A percentile compares a stretch with the other conserved stretches of the same genome.
These are phyloP conservation scores for Fusarium sp. DNA, from an alignment of 2,329 filamentous ascomycete species.

Conservation along the genomic window DNA sequence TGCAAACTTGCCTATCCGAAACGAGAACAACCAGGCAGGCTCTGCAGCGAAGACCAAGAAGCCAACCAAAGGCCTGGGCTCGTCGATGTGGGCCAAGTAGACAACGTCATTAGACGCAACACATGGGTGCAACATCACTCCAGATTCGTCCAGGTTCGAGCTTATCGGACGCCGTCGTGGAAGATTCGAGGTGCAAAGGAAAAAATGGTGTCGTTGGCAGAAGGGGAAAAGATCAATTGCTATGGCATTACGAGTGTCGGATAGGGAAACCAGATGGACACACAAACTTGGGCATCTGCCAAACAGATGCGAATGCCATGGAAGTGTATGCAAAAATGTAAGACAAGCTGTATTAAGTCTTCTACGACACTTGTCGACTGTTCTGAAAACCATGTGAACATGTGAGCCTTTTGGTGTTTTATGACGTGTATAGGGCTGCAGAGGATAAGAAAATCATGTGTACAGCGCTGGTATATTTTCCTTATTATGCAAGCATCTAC, in stretches of 20 bases:
- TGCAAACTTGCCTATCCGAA: slow-evolving; percentile 1
- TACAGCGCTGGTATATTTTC: slow-evolving; percentile 17
- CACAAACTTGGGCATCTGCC: not conserved
- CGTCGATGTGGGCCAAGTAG: slow-evolving; percentile 45
- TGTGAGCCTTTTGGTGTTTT: not conserved
- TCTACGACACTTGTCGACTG: not conserved
- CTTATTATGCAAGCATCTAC: slow-evolving; percentile 36
- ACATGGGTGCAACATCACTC: too few relatives aligned
- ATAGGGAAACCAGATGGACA: slow-evolving; percentile 3
- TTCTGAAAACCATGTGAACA: not conserved
- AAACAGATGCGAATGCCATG: not conserved
- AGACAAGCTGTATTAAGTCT: not conserved
- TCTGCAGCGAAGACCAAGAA: slow-evolving; percentile 16
- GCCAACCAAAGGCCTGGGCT: slow-evolving; percentile 31
- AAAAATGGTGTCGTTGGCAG: not conserved
- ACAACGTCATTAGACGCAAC: not conserved
- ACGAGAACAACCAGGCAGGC: not conserved
- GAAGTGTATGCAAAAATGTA: slow-evolving; percentile 18
- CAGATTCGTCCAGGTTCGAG: not conserved
- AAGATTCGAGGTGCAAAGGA: not conserved
- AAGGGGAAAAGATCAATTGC: not conserved
- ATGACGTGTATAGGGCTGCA: not conserved
- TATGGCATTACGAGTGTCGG: not conserved
- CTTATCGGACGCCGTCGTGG: not conserved
- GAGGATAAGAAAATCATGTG: not conserved